Evolutionary conservation across 495 filamentous ascomycete species (phyloP).

Genomic region (Daldinia loculata): DNA sequence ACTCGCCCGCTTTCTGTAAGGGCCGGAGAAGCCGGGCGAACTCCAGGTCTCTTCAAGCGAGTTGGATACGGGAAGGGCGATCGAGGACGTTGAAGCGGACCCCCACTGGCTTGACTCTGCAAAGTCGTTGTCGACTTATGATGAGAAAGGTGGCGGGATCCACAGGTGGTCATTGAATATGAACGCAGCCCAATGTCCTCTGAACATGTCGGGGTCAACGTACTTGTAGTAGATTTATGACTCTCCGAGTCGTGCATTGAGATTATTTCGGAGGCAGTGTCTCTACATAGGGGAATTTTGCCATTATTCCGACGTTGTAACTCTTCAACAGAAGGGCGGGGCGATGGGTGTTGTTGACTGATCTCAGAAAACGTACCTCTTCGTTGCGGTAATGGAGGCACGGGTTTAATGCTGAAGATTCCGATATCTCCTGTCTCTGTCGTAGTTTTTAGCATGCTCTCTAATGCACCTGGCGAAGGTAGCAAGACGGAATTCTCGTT

Average conservation of each 20-base stretch:
- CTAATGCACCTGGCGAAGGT: slow-evolving; percentile 55
- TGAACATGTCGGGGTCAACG: slow-evolving; percentile 48
- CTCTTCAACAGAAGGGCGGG: slow-evolving; percentile 45
- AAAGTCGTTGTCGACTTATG: slow-evolving; percentile 64
- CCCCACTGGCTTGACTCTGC: slow-evolving; percentile 48
- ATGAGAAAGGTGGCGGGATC: slow-evolving; percentile 59
- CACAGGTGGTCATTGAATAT: slow-evolving; percentile 67
- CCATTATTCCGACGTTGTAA: slow-evolving; percentile 46
- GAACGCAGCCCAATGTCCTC: slow-evolving; percentile 58
- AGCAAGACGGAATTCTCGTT: slow-evolving; percentile 51
- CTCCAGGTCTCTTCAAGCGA: slow-evolving; percentile 69
- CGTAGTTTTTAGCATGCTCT: slow-evolving; percentile 74
- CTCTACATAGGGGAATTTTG: slow-evolving; percentile 52
- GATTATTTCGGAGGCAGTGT: slow-evolving; percentile 55
- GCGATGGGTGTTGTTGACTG: slow-evolving; percentile 41
- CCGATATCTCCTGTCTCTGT: slow-evolving; percentile 76
- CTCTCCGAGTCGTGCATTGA: slow-evolving; percentile 60
- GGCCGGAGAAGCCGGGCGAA: slow-evolving; percentile 70
- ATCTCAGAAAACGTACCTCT: slow-evolving; percentile 35
- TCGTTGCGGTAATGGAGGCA: slow-evolving; percentile 50
- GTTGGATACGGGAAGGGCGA: slow-evolving; percentile 72
- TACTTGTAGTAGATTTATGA: slow-evolving; percentile 51
- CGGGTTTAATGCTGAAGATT: slow-evolving; percentile 64
- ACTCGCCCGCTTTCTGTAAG: slow-evolving; percentile 59
- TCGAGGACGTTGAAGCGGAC: slow-evolving; percentile 60